Conservation (phyloP, 1,284 basidiomycete genomes). For the Trametes sp. region DNA sequence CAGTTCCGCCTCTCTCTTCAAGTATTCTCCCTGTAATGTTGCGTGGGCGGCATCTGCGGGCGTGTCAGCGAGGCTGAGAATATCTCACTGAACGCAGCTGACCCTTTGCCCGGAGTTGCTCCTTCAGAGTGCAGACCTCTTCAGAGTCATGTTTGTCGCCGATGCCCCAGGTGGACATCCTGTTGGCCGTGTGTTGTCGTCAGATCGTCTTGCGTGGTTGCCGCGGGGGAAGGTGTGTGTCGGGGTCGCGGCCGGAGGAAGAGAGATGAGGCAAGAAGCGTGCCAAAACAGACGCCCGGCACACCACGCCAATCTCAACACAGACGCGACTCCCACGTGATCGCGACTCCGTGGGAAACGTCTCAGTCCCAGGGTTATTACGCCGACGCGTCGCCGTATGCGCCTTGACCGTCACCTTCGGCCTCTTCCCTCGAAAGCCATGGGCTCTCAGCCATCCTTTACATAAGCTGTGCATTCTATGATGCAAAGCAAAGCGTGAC, state of each 20-base stretch:
- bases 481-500: no score
- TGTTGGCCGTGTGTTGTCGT: slow-evolving; percentile 30
- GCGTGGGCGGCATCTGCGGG: slow-evolving; percentile 50
- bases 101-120: slow-evolving; percentile 71
- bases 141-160: slow-evolving; percentile 68
- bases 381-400: not conserved
- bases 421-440: not conserved
- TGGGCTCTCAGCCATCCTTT: no score
- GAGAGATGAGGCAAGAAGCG: slow-evolving; percentile 19
- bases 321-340: slow-evolving; percentile 30
- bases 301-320: slow-evolving; percentile 25
- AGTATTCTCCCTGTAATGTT: slow-evolving; percentile 60
- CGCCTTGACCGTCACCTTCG: not conserved
- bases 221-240: not conserved
- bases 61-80: not conserved
- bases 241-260: slow-evolving; percentile 4
- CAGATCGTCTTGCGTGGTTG: not conserved
- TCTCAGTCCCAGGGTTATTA: no score
- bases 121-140: slow-evolving; percentile 63
- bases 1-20: slow-evolving; percentile 61
- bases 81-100: slow-evolving; percentile 14
- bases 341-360: slow-evolving; percentile 14
- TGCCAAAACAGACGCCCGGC: slow-evolving; percentile 16
- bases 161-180: slow-evolving; percentile 63
- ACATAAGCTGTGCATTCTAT: no score